These are phyloP conservation scores for Kwoniella dejecticola DNA, from an alignment of 768 basidiomycete genomes.

Conservation along the genomic window DNA sequence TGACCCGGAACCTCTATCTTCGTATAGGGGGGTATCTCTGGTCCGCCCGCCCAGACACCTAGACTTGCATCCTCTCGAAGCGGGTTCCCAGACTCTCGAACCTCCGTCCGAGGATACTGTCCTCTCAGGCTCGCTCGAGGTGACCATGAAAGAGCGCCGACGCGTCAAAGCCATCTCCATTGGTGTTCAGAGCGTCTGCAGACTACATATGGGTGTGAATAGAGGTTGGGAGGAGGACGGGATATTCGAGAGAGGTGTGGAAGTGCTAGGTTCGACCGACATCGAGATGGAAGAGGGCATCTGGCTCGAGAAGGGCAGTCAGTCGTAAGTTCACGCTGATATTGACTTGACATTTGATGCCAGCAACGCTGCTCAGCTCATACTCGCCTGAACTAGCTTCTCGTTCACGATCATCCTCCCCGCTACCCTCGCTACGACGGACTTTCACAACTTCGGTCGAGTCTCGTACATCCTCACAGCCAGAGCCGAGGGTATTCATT, in stretches of 20 bases:
- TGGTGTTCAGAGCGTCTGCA: conserved; percentile 40
- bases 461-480: conserved; percentile 39
- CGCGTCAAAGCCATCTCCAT: conserved; percentile 37
- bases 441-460: conserved; percentile 39
- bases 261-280: conserved; percentile 21
- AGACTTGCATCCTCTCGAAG: conserved; percentile 36
- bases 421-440: conserved; percentile 44
- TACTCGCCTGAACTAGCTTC: conserved; percentile 32
- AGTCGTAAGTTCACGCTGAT: conserved; percentile 13
- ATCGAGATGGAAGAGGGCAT: conserved; percentile 39
- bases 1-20: too few species aligned
- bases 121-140: conserved; percentile 44
- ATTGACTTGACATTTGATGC: background rate
- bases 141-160: conserved; percentile 49
- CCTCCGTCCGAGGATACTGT: conserved; percentile 50
- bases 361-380: background rate
- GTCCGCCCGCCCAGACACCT: conserved; percentile 33
- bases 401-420: conserved; percentile 47
- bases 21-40: conserved; percentile 39
- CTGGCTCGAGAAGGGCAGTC: conserved; percentile 43
- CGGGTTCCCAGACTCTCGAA: conserved; percentile 13
- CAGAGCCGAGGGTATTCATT: conserved; percentile 32
- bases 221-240: conserved; percentile 50
- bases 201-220: conserved; percentile 32
- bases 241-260: conserved; percentile 43